These are phyloP conservation scores for Aspergillus neotritici DNA, from an alignment of 2,329 filamentous ascomycete species.

Conservation along the genomic window DNA sequence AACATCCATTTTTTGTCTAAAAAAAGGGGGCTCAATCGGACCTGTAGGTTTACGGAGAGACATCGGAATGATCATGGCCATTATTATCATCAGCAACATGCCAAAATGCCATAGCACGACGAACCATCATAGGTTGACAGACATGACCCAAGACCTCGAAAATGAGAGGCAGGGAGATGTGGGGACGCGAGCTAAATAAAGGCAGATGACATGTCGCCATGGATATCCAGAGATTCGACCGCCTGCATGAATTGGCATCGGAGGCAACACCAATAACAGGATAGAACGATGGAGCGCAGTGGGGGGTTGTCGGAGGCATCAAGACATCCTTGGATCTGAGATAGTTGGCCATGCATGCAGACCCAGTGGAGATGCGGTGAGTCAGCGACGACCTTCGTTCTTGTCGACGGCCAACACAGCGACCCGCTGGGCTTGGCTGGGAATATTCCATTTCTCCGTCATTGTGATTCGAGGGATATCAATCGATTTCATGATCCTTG, in stretches of 20 bases:
- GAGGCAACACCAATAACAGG: constrained; percentile 15
- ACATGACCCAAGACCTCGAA: constrained; percentile 1
- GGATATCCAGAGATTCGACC: constrained; percentile 16
- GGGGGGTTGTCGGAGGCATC: constrained; percentile 14
- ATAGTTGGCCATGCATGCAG: constrained; percentile 19
- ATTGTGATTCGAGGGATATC: constrained; percentile 1
- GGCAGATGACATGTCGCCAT: constrained; percentile 22
- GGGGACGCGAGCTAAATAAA: constrained; percentile 14
- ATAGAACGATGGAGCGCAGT: constrained; percentile 12
- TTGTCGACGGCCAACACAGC: constrained; percentile 17
- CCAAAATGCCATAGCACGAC: no score
- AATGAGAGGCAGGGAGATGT: constrained; percentile 14
- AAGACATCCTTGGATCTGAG: constrained; percentile 6
- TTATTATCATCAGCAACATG: no score
- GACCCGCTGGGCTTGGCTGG: constrained; percentile 10
- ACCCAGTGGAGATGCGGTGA: constrained; percentile 17
- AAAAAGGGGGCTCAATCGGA: constrained; percentile 3
- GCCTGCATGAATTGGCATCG: constrained; percentile 16
- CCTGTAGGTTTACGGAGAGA: no score
- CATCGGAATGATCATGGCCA: no score
- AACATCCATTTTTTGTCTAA: constrained; percentile 1
- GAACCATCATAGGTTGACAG: no score
- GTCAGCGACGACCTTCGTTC: constrained; percentile 4
- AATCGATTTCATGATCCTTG: constrained; percentile 7
- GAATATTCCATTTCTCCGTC: constrained; percentile 1